Evolutionary conservation across 306 rosid genomes (phyloP).

Genomic region (Fragaria ananassa): DNA sequence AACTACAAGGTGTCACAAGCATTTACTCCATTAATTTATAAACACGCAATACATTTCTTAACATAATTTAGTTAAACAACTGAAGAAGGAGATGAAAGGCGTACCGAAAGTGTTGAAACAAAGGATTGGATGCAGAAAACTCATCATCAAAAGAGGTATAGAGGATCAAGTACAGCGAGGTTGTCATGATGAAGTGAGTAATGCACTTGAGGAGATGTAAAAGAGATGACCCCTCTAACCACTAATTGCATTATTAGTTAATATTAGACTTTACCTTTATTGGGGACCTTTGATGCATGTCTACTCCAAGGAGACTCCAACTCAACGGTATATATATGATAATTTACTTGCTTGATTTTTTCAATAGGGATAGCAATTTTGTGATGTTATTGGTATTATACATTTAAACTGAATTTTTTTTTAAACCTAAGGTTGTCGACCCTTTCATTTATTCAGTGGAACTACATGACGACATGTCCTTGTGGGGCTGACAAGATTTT

Average conservation of each 20-base stretch:
- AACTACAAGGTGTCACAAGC: no score
- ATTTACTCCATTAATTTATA: no score
- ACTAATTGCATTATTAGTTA: conserved; percentile 41
- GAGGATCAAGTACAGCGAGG: conserved; percentile 41
- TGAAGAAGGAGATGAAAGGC: conserved; percentile 10
- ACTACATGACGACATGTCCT: no score
- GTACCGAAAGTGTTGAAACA: conserved; percentile 33
- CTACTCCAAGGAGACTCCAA: background rate
- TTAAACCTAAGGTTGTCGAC: no score
- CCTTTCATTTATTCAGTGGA: no score
- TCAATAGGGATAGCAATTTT: no score
- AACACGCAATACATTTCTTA: background rate
- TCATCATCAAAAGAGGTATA: conserved; percentile 23
- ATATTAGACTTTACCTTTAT: conserved; percentile 34
- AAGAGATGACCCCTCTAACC: conserved; percentile 50
- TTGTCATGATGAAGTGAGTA: conserved; percentile 48
- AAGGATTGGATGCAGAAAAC: conserved; percentile 26
- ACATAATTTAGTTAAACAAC: background rate
- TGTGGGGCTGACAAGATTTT: no score
- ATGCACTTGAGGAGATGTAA: conserved; percentile 52
- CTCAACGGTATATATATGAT: background rate
- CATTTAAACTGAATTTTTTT: no score
- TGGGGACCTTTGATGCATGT: conserved; percentile 29
- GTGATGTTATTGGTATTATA: no score
- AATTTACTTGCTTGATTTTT: background rate